Conservation (phyloP, 1,284 basidiomycete genomes). For the Ustilago shanxiensis region DNA sequence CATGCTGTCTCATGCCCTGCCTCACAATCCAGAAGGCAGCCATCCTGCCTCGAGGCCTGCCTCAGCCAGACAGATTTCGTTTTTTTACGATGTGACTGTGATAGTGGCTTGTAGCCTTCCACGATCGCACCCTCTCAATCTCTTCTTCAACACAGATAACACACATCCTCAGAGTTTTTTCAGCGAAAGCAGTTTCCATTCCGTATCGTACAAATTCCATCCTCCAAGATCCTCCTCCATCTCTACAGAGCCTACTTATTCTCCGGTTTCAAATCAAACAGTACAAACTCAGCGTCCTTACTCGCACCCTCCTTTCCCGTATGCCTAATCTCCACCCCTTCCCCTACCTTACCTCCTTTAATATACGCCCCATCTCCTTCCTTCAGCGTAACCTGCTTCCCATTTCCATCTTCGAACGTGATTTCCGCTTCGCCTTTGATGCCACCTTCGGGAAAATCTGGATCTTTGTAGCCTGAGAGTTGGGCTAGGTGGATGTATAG, state of each 20-base stretch:
- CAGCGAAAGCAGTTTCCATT: no score
- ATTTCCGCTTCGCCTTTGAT: constrained; percentile 71
- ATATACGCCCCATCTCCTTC: constrained; percentile 58
- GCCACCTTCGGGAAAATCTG: constrained; percentile 70
- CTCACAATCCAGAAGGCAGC: no score
- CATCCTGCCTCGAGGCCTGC: no score
- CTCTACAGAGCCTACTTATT: no score
- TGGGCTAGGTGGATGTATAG: constrained; percentile 61
- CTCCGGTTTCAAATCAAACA: constrained; percentile 36
- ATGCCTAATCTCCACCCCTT: constrained; percentile 32
- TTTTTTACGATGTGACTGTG: no score
- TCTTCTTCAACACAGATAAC: no score
- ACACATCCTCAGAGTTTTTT: no score
- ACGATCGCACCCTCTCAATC: no score
- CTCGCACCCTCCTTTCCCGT: constrained; percentile 3
- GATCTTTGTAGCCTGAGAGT: constrained; percentile 49
- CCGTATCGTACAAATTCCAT: no score
- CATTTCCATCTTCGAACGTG: constrained; percentile 72
- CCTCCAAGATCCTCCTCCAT: background rate
- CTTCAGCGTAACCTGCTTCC: constrained; percentile 71
- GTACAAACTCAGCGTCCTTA: constrained; percentile 47
- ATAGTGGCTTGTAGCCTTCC: no score
- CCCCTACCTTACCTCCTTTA: constrained; percentile 33
- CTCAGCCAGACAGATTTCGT: no score
- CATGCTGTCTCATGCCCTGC: no score